Conservation (phyloP, 192 early-diverging fungal species). For the Coemansia sp. region DNA sequence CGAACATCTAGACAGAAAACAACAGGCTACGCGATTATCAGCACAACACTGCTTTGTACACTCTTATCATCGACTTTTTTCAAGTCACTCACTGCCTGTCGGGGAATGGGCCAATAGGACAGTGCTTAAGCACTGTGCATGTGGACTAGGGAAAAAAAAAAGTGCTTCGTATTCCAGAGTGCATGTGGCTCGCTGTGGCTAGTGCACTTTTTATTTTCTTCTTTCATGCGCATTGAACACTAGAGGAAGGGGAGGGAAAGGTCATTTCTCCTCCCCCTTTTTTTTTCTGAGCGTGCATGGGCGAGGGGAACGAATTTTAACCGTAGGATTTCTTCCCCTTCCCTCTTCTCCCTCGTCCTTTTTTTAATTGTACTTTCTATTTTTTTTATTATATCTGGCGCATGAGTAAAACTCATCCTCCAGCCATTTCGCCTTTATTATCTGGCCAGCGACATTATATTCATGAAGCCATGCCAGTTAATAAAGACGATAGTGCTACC, state of each 20-base stretch:
- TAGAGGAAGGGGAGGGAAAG: neutral
- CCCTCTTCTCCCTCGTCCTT: neutral
- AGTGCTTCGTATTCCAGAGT: neutral
- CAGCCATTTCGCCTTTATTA: neutral
- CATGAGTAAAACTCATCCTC: constrained; percentile 4
- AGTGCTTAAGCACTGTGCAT: neutral
- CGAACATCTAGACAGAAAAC: too few relatives aligned
- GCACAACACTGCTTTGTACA: too few relatives aligned
- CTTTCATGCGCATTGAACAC: neutral
- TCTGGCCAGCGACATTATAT: neutral
- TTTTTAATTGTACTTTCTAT: neutral
- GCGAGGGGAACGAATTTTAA: neutral
- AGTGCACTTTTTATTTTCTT: neutral
- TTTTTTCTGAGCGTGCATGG: neutral
- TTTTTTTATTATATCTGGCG: neutral
- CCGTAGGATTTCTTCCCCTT: neutral
- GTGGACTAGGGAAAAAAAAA: neutral
- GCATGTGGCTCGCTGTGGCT: neutral
- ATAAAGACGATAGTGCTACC: constrained; percentile 13
- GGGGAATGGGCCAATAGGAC: neutral
- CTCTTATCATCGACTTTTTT: too few relatives aligned
- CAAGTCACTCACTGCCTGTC: neutral
- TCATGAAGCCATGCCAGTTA: constrained; percentile 2
- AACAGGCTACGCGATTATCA: too few relatives aligned
- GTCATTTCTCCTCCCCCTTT: neutral